Percentiles rank a stretch among this genome's conserved stretches.
phyloP scores from a whole-genome alignment of 2,329 filamentous ascomycete species.

The Neocatenulostroma microsporum region DNA sequence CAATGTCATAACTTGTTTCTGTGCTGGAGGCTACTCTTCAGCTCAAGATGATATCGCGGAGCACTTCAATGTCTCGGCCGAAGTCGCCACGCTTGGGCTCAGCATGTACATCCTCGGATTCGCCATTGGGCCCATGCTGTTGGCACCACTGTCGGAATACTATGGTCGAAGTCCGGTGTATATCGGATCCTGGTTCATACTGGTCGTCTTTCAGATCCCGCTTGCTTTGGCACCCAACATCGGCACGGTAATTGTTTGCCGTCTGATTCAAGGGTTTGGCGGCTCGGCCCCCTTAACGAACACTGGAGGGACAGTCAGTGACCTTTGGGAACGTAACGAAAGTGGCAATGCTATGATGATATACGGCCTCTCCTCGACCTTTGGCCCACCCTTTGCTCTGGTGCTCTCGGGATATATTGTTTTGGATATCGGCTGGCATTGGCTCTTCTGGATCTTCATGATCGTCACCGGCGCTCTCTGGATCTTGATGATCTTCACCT shows the following conservation, averaged over 20 bases:
- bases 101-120: conserved; percentile 20
- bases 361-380: conserved; percentile 30
- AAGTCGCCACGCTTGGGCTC: conserved; percentile 65
- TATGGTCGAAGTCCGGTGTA: conserved; percentile 16
- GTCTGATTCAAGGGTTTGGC: conserved; percentile 35
- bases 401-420: conserved; percentile 31
- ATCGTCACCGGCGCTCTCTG: conserved; percentile 17
- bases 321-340: conserved; percentile 41
- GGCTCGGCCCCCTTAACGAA: conserved; percentile 33
- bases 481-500: conserved; percentile 20
- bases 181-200: conserved; percentile 33
- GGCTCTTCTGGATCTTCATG: conserved; percentile 21
- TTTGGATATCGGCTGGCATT: conserved; percentile 13
- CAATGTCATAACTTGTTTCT: conserved; percentile 53
- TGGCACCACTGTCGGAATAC: conserved; percentile 3
- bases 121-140: conserved; percentile 1
- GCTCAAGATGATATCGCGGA: conserved; percentile 46
- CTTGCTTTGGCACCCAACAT: conserved; percentile 37
- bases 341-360: conserved; percentile 37
- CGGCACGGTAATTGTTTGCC: conserved; percentile 35
- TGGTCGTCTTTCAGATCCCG: conserved; percentile 34
- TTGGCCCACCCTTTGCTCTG: conserved; percentile 30
- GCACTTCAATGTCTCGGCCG: conserved; percentile 60
- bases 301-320: conserved; percentile 36
- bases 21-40: conserved; percentile 32